Evolutionary conservation across 2,329 filamentous ascomycete species (phyloP), one percentile per base, ranked within the genome.

Genomic region (Chaetomiaceae sp.): DNA sequence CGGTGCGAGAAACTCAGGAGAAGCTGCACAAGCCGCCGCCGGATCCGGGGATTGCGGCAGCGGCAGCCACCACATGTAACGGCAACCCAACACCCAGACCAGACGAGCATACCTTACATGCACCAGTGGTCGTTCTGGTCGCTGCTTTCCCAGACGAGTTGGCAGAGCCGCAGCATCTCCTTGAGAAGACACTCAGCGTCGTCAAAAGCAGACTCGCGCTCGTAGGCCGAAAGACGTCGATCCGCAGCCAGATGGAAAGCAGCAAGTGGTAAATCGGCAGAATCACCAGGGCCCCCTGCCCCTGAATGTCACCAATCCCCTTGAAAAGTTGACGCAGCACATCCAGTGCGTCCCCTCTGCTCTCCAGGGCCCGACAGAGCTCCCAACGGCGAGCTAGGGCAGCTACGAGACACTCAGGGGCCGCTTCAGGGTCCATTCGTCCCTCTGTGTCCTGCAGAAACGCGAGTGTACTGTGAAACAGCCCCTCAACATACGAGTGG

Each of bases 71-170:
- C 36, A 45, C 58, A 43, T 61, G 57, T 27, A 61, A 31, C 8
- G 57, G 53, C 48, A 51, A 53, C n/a, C 59, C 48, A 29, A 46
- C 47, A 14, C 59, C 59, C 40, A 61, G 14, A 1, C 59, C 59
- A 9, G 59, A 59, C 23, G 54, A 49, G 22, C 59, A 57, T 2
- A 40, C n/a, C n/a, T n/a, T n/a, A n/a, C n/a, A 22, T 19, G 22
- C n/a, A 17, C 15, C 17, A n/a, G 19, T 4, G 36, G 15, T 37
- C 14, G 9, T 9, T 39, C 4, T 33, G 34, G 8, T 9, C 14
- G 11, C 15, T 27, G 45, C 12, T 37, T 29, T n/a, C 23, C 48
- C 15, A 58, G n/a, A 6, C n/a, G n/a, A 25, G 8, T 43, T 58
- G 53, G 46, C 58, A 60, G 25, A 39, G 46, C 1, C 9, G 40